Evolutionary conservation across 2,329 filamentous ascomycete genomes (phyloP).

Genomic region (Pleoardoris graminearum): DNA sequence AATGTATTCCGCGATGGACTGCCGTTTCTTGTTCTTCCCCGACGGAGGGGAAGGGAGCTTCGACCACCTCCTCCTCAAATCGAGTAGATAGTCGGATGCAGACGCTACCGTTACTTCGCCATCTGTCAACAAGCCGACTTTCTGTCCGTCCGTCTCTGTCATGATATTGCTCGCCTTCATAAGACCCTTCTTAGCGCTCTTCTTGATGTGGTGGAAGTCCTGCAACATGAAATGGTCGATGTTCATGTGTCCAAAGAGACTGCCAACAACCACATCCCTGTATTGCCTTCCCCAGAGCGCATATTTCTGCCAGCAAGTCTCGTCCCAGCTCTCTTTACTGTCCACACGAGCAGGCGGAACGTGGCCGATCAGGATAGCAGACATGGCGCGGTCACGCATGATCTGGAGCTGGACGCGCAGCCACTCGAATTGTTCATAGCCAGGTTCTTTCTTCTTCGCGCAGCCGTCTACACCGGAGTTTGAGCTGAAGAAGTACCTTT

Average conservation of each 20-base stretch:
- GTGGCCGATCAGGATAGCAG: constrained; percentile 91
- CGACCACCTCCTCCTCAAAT: constrained; percentile 77
- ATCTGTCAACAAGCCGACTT: constrained; percentile 33
- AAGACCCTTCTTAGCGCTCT: constrained; percentile 53
- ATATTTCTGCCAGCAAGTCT: constrained; percentile 98
- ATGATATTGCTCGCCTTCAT: constrained; percentile 42
- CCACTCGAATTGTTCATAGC: constrained; percentile 96
- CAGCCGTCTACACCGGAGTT: constrained; percentile 96
- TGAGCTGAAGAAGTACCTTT: constrained; percentile 81
- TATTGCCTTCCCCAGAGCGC: constrained; percentile 88
- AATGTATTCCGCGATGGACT: constrained; percentile 12
- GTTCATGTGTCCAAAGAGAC: constrained; percentile 95
- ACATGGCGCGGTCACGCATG: constrained; percentile 81
- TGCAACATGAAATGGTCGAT: constrained; percentile 96
- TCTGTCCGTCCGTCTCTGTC: constrained; percentile 49
- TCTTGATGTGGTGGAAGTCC: constrained; percentile 75
- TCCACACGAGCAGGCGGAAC: constrained; percentile 86
- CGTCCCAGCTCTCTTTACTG: constrained; percentile 88
- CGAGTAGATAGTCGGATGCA: constrained; percentile 78
- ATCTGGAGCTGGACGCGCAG: constrained; percentile 84
- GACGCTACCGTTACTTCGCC: constrained; percentile 65
- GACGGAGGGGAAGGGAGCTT: constrained; percentile 61
- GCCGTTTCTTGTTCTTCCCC: constrained; percentile 16
- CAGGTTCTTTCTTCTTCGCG: constrained; percentile 74
- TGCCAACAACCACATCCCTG: constrained; percentile 81